Evolutionary conservation across 2,329 filamentous ascomycete species (phyloP).

Genomic region (Aspergillus sojae): DNA sequence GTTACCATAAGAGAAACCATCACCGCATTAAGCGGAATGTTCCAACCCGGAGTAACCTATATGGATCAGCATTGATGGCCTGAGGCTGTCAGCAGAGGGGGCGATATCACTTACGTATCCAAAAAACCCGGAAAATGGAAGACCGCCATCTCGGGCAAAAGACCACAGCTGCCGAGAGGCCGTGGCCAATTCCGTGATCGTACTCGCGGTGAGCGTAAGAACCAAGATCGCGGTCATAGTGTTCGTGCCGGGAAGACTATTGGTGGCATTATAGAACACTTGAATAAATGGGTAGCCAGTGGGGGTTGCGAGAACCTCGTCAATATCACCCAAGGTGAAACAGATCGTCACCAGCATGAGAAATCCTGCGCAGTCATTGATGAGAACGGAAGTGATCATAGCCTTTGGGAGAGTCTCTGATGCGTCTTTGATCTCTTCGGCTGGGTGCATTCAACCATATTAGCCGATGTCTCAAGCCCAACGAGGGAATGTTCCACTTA

Average conservation of each 20-base stretch:
- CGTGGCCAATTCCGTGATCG: constrained; percentile 36
- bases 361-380: constrained; percentile 44
- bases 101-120: constrained; percentile 13
- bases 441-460: constrained; percentile 2
- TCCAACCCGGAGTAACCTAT: constrained; percentile 40
- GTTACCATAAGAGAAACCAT: constrained; percentile 35
- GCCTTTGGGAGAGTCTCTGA: constrained; percentile 38
- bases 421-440: constrained; percentile 45
- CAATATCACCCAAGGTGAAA: constrained; percentile 41
- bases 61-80: not conserved
- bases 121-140: constrained; percentile 34
- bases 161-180: constrained; percentile 44
- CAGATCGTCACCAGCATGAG: constrained; percentile 43
- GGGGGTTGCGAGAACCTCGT: constrained; percentile 25
- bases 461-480: not conserved
- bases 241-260: constrained; percentile 43
- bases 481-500: constrained; percentile 24
- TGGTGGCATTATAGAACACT: constrained; percentile 39
- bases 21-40: constrained; percentile 44
- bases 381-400: constrained; percentile 38
- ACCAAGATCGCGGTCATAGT: constrained; percentile 49
- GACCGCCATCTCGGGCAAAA: constrained; percentile 47
- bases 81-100: constrained; percentile 1
- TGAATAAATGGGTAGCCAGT: constrained; percentile 38
- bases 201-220: constrained; percentile 41